Evolutionary conservation across 768 basidiomycete genomes (phyloP), one percentile per base, ranked within the genome.

Genomic region (Crassisporium funariophilum): DNA sequence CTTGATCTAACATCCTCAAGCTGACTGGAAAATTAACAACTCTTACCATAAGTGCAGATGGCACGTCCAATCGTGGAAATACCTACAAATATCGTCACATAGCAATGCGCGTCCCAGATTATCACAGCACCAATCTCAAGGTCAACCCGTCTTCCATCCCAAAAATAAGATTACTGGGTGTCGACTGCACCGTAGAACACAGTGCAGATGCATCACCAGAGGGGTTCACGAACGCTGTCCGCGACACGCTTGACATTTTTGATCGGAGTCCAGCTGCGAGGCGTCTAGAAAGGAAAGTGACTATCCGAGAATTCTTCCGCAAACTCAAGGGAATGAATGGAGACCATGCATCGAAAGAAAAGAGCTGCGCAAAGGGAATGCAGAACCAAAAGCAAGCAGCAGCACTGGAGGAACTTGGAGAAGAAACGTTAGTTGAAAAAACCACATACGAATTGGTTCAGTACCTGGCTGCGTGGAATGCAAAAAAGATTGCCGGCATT

Each of bases 321-420:
- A 25, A 5, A 5, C 47, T 60, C 13, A 48, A 47, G 29, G 61
- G 58, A 13, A 63, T 64, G 58, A 50, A 52, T 38, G 52, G 57
- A 1, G 64, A 66, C 35, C 64, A 66, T 35, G 63, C 63, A 6
- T 36, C 33, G 3, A 35, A 27, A 1, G 55, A 64, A 45, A 64
- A 64, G 44, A 44, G 44, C 4, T 47, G 45, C 1, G 55, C 50
- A 7, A 24, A 31, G 1, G 23, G 51, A 9, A 24, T 61, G 23
- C 20, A 57, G n/a, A 53, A 48, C 8, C 43, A 33, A 34, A 63
- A 64, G 46, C 17, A 46, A 15, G 44, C 50, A 1, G 43, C 47
- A 10, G 37, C 29, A 12, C n/a, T 48, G 16, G 21, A 50, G 29
- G 51, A 50, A 7, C 47, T 58, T 13, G 61, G 59, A 10, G 58